Evolutionary conservation across 202 grass and related monocot species (phyloP), one percentile per base, ranked within the genome.

Genomic region (Schoenoplectus triqueter): DNA sequence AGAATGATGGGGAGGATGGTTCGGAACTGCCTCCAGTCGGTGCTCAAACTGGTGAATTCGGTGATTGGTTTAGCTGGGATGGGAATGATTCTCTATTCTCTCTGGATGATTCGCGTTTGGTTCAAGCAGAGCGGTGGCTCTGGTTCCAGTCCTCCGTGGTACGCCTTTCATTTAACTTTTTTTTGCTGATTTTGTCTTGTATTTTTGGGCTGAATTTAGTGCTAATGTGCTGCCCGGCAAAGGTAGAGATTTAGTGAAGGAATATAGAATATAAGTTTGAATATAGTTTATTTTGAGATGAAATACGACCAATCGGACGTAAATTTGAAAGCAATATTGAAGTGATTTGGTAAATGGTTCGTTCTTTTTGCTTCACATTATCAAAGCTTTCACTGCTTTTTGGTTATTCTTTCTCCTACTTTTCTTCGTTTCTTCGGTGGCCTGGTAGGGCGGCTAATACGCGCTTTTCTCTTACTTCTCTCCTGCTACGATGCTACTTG

Each of bases 1-100:
- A 50, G 20, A 73, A 73, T 94, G 88, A 87, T 92, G 90, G 84
- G 86, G 73, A 84, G 84, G 72, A 76, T 88, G 84, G 20, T 78
- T 84, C 86, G 93, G 87, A 88, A 86, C 89, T 91, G 78, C 79
- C 71, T 95, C 88, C 93, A 94, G 79, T 91, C 91, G 84, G 84
- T 87, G 87, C 93, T 98, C 71, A 95, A 98, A 92, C 61, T 89
- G 83, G 75, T 90, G 78, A 98, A 92, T 89, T 88, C 93, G 84
- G 69, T 94, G 56, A 84, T 98, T 42, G 93, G 93, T 49, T 87
- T 98, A 44, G 87, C 91, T 82, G 96, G 93, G 41, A 98, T 91
- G 93, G 96, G 92, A 49, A 82, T 98, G 91, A 98, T 98, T 85
- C 96, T 98, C 64, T 95, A 95, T 88, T 90, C 96, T 41, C 96